Evolutionary conservation across 78 protist species (phyloP).

Genomic region (Dictyostelium intermedium): DNA sequence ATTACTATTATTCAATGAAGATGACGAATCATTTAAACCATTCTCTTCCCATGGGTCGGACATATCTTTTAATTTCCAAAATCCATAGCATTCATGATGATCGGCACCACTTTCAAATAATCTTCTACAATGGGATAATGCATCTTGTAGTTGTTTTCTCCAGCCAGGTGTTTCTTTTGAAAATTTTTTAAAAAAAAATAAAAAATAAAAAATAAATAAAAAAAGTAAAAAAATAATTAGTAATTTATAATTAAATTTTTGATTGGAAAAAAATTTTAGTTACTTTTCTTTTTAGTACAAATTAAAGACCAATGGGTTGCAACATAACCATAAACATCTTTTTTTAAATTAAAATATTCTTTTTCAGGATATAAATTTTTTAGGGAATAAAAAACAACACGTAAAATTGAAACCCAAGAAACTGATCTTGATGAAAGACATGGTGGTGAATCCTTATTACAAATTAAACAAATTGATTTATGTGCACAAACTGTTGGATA

Average conservation of each 20-base stretch:
- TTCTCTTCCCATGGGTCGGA: conserved; percentile 68
- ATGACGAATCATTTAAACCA: background rate
- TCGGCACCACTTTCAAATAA: conserved; percentile 68
- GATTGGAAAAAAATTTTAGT: background rate
- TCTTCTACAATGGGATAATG: conserved; percentile 73
- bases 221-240: background rate
- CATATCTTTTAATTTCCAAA: conserved; percentile 68
- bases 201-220: background rate
- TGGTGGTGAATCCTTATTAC: conserved; percentile 40
- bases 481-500: conserved; percentile 11
- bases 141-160: conserved; percentile 81
- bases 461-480: conserved; percentile 23
- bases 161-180: conserved; percentile 49
- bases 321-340: conserved; percentile 73
- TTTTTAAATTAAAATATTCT: conserved; percentile 62
- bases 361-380: conserved; percentile 64
- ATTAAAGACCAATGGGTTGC: conserved; percentile 67
- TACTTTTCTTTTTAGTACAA: conserved; percentile 67
- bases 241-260: too few relatives aligned
- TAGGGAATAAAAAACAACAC: conserved; percentile 54
- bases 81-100: conserved; percentile 70
- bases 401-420: conserved; percentile 58
- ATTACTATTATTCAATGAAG: background rate
- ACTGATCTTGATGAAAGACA: conserved; percentile 60
- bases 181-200: background rate